These are phyloP conservation scores for Globisporangium apiculatum DNA, from an alignment of 352 stramenopile species.

Conservation along the genomic window DNA sequence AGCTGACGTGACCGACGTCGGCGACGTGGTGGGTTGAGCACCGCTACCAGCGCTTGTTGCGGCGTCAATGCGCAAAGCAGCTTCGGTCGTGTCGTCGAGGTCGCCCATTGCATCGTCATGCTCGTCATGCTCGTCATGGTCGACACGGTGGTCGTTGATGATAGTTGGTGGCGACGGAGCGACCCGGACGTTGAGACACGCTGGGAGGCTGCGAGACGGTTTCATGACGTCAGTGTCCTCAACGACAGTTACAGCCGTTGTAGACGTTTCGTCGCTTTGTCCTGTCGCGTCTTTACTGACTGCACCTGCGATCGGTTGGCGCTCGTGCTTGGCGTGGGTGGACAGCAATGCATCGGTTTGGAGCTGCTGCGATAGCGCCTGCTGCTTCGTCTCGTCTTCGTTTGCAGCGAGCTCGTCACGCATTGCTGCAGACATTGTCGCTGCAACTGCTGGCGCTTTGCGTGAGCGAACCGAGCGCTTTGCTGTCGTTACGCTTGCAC, in stretches of 20 bases:
- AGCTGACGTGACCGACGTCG: conserved; percentile 23
- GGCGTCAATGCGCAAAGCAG: conserved; percentile 31
- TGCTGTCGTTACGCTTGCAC: background rate
- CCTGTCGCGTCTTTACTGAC: background rate
- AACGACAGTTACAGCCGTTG: background rate
- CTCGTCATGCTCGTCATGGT: background rate
- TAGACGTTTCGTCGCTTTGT: background rate
- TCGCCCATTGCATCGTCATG: background rate
- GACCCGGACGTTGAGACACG: conserved; percentile 6
- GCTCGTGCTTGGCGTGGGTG: background rate
- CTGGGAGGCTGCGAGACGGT: background rate
- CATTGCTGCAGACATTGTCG: background rate
- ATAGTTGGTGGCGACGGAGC: conserved; percentile 1
- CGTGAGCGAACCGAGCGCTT: background rate
- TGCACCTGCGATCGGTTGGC: background rate
- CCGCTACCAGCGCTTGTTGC: conserved; percentile 5
- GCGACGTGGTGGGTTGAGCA: conserved; percentile 13
- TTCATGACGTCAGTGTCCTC: background rate
- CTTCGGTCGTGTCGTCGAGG: background rate
- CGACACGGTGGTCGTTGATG: background rate
- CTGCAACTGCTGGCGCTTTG: too few relatives aligned
- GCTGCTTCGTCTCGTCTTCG: background rate
- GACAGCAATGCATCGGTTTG: background rate
- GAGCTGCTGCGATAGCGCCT: background rate
- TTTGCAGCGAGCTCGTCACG: background rate